phyloP scores from a whole-genome alignment of 78 protist species.

The Dictyostelium capitatum region DNA sequence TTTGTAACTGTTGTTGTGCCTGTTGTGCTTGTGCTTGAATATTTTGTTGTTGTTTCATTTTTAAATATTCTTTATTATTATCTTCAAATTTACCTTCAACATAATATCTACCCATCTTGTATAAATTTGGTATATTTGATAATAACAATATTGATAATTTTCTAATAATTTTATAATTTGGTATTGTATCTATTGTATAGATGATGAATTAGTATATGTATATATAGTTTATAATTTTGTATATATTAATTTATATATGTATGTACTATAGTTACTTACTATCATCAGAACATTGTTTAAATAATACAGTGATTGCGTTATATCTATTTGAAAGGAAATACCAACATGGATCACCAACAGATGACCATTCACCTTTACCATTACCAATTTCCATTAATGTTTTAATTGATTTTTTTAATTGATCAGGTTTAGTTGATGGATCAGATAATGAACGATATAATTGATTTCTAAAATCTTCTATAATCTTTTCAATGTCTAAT shows the following conservation, averaged over 20 bases:
- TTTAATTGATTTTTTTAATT: constrained; percentile 31
- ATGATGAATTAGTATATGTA: neutral
- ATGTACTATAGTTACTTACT: neutral
- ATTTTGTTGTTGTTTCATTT: constrained; percentile 19
- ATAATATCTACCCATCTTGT: constrained; percentile 53
- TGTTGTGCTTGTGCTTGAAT: neutral
- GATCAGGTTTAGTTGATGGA: constrained; percentile 58
- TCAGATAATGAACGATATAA: constrained; percentile 27
- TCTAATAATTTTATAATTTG: constrained; percentile 49
- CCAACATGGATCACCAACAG: constrained; percentile 75
- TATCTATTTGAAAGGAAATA: constrained; percentile 44
- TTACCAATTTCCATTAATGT: constrained; percentile 72
- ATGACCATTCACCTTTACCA: constrained; percentile 56
- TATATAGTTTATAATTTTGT: neutral
- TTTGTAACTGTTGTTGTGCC: neutral
- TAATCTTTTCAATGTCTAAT: constrained; percentile 47
- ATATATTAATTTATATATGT: neutral
- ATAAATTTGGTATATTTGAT: constrained; percentile 68
- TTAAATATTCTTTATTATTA: constrained; percentile 2
- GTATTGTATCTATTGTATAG: constrained; percentile 9
- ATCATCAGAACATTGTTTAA: constrained; percentile 66
- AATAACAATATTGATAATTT: constrained; percentile 62
- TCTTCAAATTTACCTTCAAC: constrained; percentile 63
- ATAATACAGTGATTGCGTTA: constrained; percentile 33
- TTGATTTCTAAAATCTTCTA: constrained; percentile 52